Percentiles rank a stretch among this genome's conserved stretches.
These are phyloP conservation scores for Phaeodactylum tricornutum DNA, from an alignment of 108 stramenopile genomes.

Conservation along the genomic window DNA sequence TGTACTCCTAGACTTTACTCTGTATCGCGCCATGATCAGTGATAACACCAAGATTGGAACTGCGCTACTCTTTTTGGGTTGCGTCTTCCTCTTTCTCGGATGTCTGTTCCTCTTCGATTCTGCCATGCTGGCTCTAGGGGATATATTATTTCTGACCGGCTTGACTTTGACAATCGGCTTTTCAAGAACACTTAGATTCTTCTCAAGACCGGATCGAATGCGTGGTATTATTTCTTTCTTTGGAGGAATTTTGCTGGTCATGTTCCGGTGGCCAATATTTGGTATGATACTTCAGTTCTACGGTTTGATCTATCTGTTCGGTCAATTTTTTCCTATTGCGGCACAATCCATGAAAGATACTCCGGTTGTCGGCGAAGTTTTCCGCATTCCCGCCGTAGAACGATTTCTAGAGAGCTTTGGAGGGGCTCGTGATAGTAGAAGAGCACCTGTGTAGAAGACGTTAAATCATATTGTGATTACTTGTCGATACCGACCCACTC, in stretches of 20 bases:
- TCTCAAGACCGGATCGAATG: conserved; percentile 67
- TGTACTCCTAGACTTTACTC: no score
- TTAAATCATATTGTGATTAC: not conserved
- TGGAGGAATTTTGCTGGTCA: conserved; percentile 70
- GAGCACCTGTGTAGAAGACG: conserved; percentile 37
- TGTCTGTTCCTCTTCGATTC: conserved; percentile 84
- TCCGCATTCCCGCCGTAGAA: conserved; percentile 59
- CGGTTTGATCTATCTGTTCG: conserved; percentile 82
- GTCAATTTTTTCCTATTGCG: conserved; percentile 89
- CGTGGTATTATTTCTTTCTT: conserved; percentile 84
- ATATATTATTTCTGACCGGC: conserved; percentile 76
- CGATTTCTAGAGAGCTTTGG: conserved; percentile 71
- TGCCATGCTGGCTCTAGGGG: conserved; percentile 78
- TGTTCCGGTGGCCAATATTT: conserved; percentile 75
- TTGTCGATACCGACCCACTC: no score
- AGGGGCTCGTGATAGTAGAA: conserved; percentile 19
- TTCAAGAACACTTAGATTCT: conserved; percentile 76
- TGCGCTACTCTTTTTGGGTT: conserved; percentile 33
- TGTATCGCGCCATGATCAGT: conserved; percentile 65
- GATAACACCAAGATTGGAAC: conserved; percentile 91
- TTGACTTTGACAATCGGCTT: conserved; percentile 79
- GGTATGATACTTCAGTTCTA: conserved; percentile 82
- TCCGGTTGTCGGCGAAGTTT: conserved; percentile 65
- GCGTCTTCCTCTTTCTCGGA: conserved; percentile 78
- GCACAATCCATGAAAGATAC: conserved; percentile 74